phyloP scores from a whole-genome alignment of 2,329 filamentous ascomycete genomes.

The Arthroderma sp. region DNA sequence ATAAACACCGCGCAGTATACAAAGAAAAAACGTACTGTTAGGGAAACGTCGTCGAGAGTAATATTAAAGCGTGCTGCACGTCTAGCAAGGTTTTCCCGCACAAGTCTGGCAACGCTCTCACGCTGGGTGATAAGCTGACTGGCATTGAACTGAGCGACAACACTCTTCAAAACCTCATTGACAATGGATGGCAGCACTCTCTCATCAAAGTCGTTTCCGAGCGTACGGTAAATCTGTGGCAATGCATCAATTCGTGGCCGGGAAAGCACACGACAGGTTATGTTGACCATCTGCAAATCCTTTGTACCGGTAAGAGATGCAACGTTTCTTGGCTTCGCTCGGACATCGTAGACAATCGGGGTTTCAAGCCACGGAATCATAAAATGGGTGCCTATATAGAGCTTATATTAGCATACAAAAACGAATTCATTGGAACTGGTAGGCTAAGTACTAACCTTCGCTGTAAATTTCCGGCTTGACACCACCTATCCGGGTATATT shows the following conservation, averaged over 20 bases:
- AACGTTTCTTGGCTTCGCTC: conserved; percentile 92
- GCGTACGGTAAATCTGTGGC: conserved; percentile 91
- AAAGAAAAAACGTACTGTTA: conserved; percentile 53
- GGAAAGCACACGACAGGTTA: conserved; percentile 97
- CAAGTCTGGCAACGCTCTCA: conserved; percentile 85
- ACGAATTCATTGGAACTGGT: not conserved
- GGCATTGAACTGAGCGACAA: conserved; percentile 97
- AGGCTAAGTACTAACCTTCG: conserved; percentile 52
- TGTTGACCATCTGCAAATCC: conserved; percentile 99
- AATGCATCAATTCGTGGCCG: conserved; percentile 75
- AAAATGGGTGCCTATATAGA: conserved; percentile 65
- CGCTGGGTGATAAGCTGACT: conserved; percentile 97
- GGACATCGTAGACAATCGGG: conserved; percentile 91
- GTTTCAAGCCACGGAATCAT: conserved; percentile 96
- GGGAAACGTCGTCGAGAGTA: conserved; percentile 86
- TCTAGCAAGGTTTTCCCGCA: conserved; percentile 82
- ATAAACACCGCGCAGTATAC: not conserved
- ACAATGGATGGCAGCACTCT: conserved; percentile 92
- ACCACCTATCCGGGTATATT: conserved; percentile 84
- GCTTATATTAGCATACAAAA: conserved; percentile 1
- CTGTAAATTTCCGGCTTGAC: conserved; percentile 92
- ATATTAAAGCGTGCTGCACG: conserved; percentile 96
- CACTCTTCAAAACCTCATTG: conserved; percentile 96
- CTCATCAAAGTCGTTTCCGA: conserved; percentile 94
- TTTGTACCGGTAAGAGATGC: conserved; percentile 96